Conservation (phyloP, 805 yeast species). For the Phaffomyces thermotolerans region DNA sequence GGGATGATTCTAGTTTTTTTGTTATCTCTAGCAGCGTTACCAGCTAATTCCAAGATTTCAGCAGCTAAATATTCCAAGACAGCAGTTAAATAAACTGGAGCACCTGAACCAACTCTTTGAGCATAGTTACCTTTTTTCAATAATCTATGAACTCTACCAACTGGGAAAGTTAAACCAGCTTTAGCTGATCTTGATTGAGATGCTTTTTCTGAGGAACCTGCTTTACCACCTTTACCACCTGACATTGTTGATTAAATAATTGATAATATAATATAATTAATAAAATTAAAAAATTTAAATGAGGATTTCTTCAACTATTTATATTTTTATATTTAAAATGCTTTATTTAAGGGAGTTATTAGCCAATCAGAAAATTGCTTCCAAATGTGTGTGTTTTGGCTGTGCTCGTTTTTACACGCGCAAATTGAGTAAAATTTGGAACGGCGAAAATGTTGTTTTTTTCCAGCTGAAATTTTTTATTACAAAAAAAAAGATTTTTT, state of each 20-base stretch:
- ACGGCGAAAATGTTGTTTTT: slow-evolving; percentile 5
- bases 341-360: slow-evolving; percentile 10
- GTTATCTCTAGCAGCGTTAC: slow-evolving; percentile 99
- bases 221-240: slow-evolving; percentile 75
- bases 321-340: no score
- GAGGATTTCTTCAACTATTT: background rate
- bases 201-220: slow-evolving; percentile 90
- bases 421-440: slow-evolving; percentile 7
- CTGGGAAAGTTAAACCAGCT: slow-evolving; percentile 99
- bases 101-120: slow-evolving; percentile 98
- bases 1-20: slow-evolving; percentile 98
- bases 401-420: slow-evolving; percentile 10
- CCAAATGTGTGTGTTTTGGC: background rate
- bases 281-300: background rate
- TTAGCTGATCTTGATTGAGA: slow-evolving; percentile 97
- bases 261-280: slow-evolving; percentile 5
- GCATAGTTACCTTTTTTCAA: slow-evolving; percentile 97
- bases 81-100: slow-evolving; percentile 96
- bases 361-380: slow-evolving; percentile 5
- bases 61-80: slow-evolving; percentile 96
- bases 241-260: slow-evolving; percentile 43
- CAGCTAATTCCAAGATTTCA: slow-evolving; percentile 96
- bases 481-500: no score
- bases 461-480: background rate
- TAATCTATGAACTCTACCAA: slow-evolving; percentile 97